A percentile compares a stretch with the other conserved stretches of the same genome.
These are phyloP conservation scores for Fraxinus sp. DNA, from an alignment of 305 asterid genomes.

Conservation along the genomic window DNA sequence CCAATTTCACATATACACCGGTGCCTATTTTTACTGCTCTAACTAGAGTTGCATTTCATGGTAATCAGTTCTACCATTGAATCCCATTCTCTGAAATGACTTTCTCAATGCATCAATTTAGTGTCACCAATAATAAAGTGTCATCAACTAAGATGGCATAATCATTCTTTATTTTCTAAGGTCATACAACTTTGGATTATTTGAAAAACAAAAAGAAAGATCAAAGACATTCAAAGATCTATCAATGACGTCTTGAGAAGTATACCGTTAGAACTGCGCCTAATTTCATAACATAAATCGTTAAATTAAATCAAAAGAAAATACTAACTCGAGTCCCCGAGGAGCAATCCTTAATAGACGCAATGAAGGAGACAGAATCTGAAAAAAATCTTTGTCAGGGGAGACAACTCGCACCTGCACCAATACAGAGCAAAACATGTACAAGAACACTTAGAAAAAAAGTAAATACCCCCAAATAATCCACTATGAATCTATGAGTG, in stretches of 20 bases:
- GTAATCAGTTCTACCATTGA: neutral
- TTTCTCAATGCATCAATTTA: neutral
- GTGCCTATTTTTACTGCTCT: neutral
- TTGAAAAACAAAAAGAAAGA: neutral
- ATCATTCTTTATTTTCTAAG: neutral
- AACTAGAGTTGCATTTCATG: neutral
- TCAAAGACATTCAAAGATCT: slow-evolving; percentile 20
- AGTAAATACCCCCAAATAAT: neutral
- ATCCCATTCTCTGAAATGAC: neutral
- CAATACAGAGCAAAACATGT: slow-evolving; percentile 25
- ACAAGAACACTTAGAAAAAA: slow-evolving; percentile 24
- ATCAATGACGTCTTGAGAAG: slow-evolving; percentile 14
- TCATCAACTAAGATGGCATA: neutral
- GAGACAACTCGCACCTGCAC: slow-evolving; percentile 95
- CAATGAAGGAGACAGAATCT: slow-evolving; percentile 89
- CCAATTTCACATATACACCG: neutral
- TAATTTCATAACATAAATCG: neutral
- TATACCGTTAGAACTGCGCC: slow-evolving; percentile 4
- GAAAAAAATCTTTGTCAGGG: slow-evolving; percentile 96
- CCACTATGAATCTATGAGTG: neutral
- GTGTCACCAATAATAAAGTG: neutral
- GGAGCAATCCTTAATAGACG: slow-evolving; percentile 96
- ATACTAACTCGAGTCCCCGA: slow-evolving; percentile 86
- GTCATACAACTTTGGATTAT: neutral
- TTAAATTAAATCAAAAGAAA: slow-evolving; percentile 6